Base-by-base conservation (phyloP, 495 filamentous ascomycete genomes). In the Hamigera avellanea region DNA sequence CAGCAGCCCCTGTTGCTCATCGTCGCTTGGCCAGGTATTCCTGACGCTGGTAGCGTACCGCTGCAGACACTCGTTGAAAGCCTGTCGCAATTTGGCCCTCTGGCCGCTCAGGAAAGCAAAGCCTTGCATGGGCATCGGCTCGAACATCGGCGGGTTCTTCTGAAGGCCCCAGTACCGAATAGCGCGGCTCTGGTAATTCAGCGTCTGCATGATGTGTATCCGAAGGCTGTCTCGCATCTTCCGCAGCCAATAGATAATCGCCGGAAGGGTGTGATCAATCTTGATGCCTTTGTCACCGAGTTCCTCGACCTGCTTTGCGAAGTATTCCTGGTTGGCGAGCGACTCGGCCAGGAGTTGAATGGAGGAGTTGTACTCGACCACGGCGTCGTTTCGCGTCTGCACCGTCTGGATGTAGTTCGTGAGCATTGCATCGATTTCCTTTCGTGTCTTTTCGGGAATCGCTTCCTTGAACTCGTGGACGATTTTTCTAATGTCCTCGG, bases 91-190 rank as follows among this genome's bases (percentile, higher is more conserved):
- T n/a, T n/a, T n/a, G n/a, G n/a, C n/a, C n/a, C n/a, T n/a, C n/a
- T n/a, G n/a, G n/a, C n/a, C n/a, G n/a, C n/a, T n/a, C n/a, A n/a
- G n/a, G n/a, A n/a, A n/a, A n/a, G n/a, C n/a, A n/a, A n/a, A n/a
- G n/a, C n/a, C n/a, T 23, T 30, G 36, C 13, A 23, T 3, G 1
- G 25, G 26, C 26, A 38, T 27, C 10, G 28, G 36, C n/a, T n/a
- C n/a, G n/a, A n/a, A n/a, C n/a, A n/a, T n/a, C n/a, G n/a, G 34
- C n/a, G 17, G 19, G 19, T 36, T 36, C 1, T 25, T n/a, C 13
- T 26, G 25, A 9, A 36, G 34, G 25, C 36, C 36, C 36, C 26
- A 38, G 36, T 17, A 38, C 10, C 14, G 10, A 30, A 38, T 29
- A 26, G 36, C 36, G 2, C 36, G 26, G 14, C 36, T 32, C 26